Conservation (phyloP, 345 rosid species). For the Populus pruinosa region DNA sequence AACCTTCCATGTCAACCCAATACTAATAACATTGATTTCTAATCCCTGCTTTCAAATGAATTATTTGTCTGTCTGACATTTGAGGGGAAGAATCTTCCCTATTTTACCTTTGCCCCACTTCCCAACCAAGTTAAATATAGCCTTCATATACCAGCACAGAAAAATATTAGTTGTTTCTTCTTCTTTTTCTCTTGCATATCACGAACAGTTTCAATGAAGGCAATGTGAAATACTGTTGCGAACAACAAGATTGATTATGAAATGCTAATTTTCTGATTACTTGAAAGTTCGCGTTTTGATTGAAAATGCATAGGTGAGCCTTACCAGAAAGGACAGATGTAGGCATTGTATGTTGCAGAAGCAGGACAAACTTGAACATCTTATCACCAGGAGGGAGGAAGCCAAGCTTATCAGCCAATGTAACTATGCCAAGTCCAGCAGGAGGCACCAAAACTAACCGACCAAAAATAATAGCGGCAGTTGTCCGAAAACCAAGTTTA, state of each 20-base stretch:
- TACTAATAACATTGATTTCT: background rate
- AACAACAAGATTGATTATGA: background rate
- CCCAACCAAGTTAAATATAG: background rate
- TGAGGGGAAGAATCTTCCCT: background rate
- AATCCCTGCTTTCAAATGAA: background rate
- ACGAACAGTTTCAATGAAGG: background rate
- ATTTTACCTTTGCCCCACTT: background rate
- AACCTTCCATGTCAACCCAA: background rate
- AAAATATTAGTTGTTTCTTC: background rate
- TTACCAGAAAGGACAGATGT: conserved; percentile 91
- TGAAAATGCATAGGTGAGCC: background rate
- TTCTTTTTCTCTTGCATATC: background rate
- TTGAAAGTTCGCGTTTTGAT: background rate
- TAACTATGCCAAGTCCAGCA: conserved; percentile 84
- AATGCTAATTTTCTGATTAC: background rate
- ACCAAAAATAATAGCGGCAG: conserved; percentile 74
- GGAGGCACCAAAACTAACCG: conserved; percentile 88
- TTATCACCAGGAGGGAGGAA: conserved; percentile 88
- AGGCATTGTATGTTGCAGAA: conserved; percentile 96
- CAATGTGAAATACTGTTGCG: background rate
- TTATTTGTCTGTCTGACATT: background rate
- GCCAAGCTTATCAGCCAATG: conserved; percentile 93
- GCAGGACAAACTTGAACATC: conserved; percentile 90
- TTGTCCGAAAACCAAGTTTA: conserved; percentile 87
- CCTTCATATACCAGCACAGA: background rate